phyloP scores from a whole-genome alignment of 345 rosid genomes.

The Eucalyptus cloeziana region DNA sequence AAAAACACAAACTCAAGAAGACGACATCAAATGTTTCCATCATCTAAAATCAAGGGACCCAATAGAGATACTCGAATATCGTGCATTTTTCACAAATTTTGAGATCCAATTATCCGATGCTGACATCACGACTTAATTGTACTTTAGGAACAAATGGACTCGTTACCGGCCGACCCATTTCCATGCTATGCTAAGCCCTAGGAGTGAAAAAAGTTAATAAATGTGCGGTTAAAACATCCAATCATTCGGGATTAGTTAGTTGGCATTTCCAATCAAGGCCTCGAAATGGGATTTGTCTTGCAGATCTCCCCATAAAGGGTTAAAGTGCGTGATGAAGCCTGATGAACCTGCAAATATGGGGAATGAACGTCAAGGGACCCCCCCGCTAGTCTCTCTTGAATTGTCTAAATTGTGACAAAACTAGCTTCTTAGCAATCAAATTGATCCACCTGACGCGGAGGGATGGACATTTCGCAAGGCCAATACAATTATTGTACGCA shows the following conservation, averaged over 20 bases:
- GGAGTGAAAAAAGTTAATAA: neutral
- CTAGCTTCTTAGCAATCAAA: neutral
- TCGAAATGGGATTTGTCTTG: neutral
- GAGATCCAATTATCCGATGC: neutral
- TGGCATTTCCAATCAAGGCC: slow-evolving; percentile 5
- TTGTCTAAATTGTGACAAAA: neutral
- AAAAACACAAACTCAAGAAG: neutral
- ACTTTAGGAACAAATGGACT: neutral
- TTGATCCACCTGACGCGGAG: neutral
- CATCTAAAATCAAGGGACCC: neutral
- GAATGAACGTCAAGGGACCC: slow-evolving; percentile 7
- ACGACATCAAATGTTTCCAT: neutral
- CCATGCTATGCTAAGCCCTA: neutral
- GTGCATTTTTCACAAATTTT: neutral
- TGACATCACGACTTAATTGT: neutral
- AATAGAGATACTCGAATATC: neutral
- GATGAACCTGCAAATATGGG: neutral
- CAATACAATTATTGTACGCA: neutral
- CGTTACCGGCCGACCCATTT: neutral
- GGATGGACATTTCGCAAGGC: neutral
- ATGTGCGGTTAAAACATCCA: neutral
- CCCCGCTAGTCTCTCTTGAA: neutral
- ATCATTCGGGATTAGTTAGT: neutral
- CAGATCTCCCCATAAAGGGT: neutral
- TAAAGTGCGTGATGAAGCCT: neutral